phyloP scores from a whole-genome alignment of 2,329 filamentous ascomycete species.

The Monosporascus sp. region DNA sequence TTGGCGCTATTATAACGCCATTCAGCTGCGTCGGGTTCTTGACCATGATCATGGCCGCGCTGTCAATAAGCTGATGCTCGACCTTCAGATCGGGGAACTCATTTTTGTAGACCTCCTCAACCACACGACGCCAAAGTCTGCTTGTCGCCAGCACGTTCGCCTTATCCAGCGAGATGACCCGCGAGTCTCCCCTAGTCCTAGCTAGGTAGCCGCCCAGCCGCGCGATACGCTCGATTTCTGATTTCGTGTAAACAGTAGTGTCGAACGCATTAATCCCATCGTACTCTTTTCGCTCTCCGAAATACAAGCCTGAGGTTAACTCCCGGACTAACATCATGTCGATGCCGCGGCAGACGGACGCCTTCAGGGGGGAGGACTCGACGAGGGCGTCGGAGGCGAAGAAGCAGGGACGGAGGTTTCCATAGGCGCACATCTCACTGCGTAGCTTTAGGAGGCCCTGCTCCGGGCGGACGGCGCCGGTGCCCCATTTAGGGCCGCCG shows the following conservation, averaged over 20 bases:
- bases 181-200: slow-evolving; percentile 47
- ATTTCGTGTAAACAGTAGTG: slow-evolving; percentile 77
- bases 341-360: slow-evolving; percentile 75
- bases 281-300: slow-evolving; percentile 79
- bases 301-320: slow-evolving; percentile 90
- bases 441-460: slow-evolving; percentile 86
- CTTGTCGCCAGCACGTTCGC: slow-evolving; percentile 47
- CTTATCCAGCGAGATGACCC: slow-evolving; percentile 31
- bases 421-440: slow-evolving; percentile 90
- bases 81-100: slow-evolving; percentile 39
- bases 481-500: slow-evolving; percentile 95
- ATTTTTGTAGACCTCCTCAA: slow-evolving; percentile 32
- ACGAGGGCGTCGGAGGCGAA: slow-evolving; percentile 86
- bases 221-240: slow-evolving; percentile 84
- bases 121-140: slow-evolving; percentile 41
- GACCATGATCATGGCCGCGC: slow-evolving; percentile 42
- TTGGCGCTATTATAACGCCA: slow-evolving; percentile 30
- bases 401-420: slow-evolving; percentile 92
- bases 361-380: slow-evolving; percentile 80
- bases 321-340: slow-evolving; percentile 93
- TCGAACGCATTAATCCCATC: slow-evolving; percentile 69
- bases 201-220: slow-evolving; percentile 78
- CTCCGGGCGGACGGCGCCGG: slow-evolving; percentile 80
- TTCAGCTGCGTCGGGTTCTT: slow-evolving; percentile 41
- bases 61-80: slow-evolving; percentile 41